Evolutionary conservation across 306 rosid species (phyloP).

Genomic region (Rosa rugosa): DNA sequence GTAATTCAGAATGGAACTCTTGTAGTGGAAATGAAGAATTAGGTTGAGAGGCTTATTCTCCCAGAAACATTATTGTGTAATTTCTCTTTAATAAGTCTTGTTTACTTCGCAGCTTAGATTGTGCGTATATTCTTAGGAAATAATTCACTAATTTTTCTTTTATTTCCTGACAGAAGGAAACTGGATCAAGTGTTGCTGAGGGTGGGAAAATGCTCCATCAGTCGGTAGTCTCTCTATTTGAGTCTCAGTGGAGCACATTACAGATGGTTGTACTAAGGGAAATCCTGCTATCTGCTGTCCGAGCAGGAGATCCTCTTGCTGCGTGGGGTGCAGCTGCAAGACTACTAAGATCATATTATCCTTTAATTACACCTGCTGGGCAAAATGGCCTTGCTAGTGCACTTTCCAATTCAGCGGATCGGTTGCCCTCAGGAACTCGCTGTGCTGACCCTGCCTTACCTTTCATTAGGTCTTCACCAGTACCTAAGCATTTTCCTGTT

Average conservation of each 20-base stretch:
- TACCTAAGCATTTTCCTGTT: conserved; percentile 8
- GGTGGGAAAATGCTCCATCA: conserved; percentile 72
- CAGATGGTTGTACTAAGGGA: conserved; percentile 98
- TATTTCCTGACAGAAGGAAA: conserved; percentile 60
- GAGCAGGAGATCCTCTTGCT: conserved; percentile 99
- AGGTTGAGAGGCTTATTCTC: background rate
- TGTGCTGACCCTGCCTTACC: conserved; percentile 95
- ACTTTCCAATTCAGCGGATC: conserved; percentile 82
- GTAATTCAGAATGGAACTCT: background rate
- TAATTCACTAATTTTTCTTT: conserved; percentile 19
- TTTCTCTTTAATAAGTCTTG: background rate
- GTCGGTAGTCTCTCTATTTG: conserved; percentile 81
- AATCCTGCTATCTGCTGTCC: conserved; percentile 87
- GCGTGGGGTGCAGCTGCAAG: conserved; percentile 99
- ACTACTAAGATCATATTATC: conserved; percentile 90
- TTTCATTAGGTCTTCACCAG: conserved; percentile 68
- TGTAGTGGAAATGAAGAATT: background rate
- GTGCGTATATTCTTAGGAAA: conserved; percentile 10
- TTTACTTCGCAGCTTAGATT: background rate
- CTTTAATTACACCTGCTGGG: conserved; percentile 88
- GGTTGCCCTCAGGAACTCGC: conserved; percentile 89
- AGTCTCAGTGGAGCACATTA: conserved; percentile 96
- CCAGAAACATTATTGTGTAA: background rate
- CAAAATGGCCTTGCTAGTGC: conserved; percentile 95
- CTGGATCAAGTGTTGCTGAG: conserved; percentile 59